Evolutionary conservation across 2,329 filamentous ascomycete genomes (phyloP).

Genomic region (Colletotrichum karsti): DNA sequence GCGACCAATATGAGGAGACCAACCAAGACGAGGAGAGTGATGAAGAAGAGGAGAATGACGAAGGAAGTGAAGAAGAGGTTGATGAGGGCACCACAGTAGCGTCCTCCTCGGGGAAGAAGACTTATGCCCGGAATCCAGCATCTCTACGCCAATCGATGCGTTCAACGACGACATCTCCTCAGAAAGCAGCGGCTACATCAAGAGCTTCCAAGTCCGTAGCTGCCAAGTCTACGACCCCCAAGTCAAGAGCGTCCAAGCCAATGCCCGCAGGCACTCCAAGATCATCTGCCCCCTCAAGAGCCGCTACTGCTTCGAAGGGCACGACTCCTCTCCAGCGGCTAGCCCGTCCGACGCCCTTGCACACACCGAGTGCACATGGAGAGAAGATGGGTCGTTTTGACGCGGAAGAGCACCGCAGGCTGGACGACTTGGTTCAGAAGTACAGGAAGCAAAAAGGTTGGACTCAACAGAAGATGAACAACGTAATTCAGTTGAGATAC

Average conservation of each 20-base stretch:
- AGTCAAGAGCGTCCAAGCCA: neutral
- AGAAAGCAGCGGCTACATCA: too few relatives aligned
- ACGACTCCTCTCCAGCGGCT: neutral
- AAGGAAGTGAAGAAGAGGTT: too few relatives aligned
- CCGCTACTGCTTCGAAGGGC: neutral
- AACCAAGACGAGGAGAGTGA: too few relatives aligned
- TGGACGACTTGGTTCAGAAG: conserved; percentile 50
- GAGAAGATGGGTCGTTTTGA: conserved; percentile 48
- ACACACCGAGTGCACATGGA: neutral
- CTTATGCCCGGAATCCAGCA: too few relatives aligned
- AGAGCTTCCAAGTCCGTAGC: neutral
- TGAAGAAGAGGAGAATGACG: neutral
- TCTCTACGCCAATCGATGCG: neutral
- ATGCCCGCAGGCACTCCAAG: too few relatives aligned
- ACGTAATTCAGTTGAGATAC: conserved; percentile 44
- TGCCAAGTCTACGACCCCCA: neutral
- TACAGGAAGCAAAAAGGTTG: conserved; percentile 54
- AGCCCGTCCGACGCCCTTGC: too few relatives aligned
- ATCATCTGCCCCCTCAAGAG: too few relatives aligned
- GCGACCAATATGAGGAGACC: too few relatives aligned
- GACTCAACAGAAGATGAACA: conserved; percentile 56
- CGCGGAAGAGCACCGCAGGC: conserved; percentile 49
- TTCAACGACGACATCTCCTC: too few relatives aligned
- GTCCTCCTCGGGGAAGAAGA: too few relatives aligned
- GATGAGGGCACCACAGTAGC: too few relatives aligned